phyloP scores from a whole-genome alignment of 2,329 filamentous ascomycete genomes.

The Xylaria multiplex region DNA sequence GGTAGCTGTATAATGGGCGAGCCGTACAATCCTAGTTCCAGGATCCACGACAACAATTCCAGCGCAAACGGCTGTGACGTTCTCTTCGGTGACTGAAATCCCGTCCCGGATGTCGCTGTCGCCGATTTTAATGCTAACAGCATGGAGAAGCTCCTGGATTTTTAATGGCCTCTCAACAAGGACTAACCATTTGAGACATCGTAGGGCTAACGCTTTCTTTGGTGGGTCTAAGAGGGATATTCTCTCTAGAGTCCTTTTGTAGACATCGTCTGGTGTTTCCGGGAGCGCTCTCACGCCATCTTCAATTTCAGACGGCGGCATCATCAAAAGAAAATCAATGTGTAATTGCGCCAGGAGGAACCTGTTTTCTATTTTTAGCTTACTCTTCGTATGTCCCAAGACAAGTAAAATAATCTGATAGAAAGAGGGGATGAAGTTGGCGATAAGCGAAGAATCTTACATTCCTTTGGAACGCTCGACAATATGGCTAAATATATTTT shows the following conservation, averaged over 20 bases:
- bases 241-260: slow-evolving; percentile 18
- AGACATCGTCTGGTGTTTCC: slow-evolving; percentile 15
- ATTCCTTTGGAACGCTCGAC: slow-evolving; percentile 24
- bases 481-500: slow-evolving; percentile 6
- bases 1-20: slow-evolving; percentile 27
- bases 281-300: slow-evolving; percentile 15
- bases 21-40: slow-evolving; percentile 20
- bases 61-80: slow-evolving; percentile 16
- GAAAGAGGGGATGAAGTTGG: background rate
- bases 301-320: slow-evolving; percentile 6
- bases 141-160: slow-evolving; percentile 21
- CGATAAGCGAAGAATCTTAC: slow-evolving; percentile 2
- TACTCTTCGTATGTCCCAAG: background rate
- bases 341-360: slow-evolving; percentile 26
- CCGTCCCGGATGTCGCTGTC: background rate
- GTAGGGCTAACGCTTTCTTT: slow-evolving; percentile 11
- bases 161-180: slow-evolving; percentile 18
- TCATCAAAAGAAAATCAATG: slow-evolving; percentile 17
- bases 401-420: background rate
- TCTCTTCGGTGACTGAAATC: slow-evolving; percentile 16
- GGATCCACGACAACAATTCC: slow-evolving; percentile 26
- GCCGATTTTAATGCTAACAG: slow-evolving; percentile 9
- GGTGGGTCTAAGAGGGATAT: slow-evolving; percentile 13
- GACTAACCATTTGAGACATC: slow-evolving; percentile 20
- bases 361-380: slow-evolving; percentile 12